Evolutionary conservation across 2,329 filamentous ascomycete genomes (phyloP), one percentile per base, ranked within the genome.

Genomic region (Phialemoniopsis sp.): DNA sequence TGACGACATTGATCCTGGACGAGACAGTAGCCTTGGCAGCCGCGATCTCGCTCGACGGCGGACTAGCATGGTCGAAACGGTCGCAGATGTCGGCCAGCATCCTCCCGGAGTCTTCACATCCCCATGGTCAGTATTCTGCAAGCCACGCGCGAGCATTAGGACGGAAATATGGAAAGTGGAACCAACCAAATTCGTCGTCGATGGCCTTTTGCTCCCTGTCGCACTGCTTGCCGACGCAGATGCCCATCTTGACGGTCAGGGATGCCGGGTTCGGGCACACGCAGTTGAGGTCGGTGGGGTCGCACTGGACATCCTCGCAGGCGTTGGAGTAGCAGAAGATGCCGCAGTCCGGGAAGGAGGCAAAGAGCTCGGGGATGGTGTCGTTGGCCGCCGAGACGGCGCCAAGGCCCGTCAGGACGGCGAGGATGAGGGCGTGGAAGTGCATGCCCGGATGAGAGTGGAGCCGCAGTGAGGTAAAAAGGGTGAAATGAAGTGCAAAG

Each of bases 201-300:
- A 26, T 26, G 10, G 21, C 21, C 6, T 6, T 26, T 26, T 26
- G 21, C 21, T 26, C 21, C 21, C 40, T 36, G 32, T 51, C 47
- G 34, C 48, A 51, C 28, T 39, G 39, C 1, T 19, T 39, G 17
- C 47, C 48, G 10, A 41, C 41, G 18, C 48, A 49, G 10, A 51
- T 40, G 31, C 48, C 47, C 39, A 51, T 41, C 41, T 51, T 49
- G 32, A 49, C 48, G 5, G 46, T 42, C 7, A 51, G 44, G 19
- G 46, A 48, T 34, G 46, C 38, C 12, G 48, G 46, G 42, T 51
- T 49, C n/a, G 21, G 29, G 37, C 48, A 51, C 16, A 51, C 44
- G 29, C 48, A 51, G 13, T 5, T 9, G 19, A 51, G 46, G 29
- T 49, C 44, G 30, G 29, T 40, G 9, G 45, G 36, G 3, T 14